A percentile compares a stretch with the other conserved stretches of the same genome.
Conservation (phyloP, 768 basidiomycete species). For the Mycena chlorophos region DNA sequence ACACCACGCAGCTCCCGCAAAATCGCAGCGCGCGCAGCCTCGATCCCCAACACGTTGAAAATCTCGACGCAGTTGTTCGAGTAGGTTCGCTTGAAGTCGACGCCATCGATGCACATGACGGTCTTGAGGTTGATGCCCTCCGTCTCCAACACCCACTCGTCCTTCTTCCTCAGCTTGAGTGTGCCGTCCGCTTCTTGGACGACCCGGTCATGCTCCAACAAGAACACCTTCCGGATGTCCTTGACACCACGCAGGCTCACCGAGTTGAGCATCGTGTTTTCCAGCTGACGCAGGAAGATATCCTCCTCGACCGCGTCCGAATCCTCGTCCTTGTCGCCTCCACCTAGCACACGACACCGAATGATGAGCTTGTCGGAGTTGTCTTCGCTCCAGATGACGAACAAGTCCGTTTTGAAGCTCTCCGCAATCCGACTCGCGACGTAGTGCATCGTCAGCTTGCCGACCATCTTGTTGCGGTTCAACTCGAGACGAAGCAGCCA, state of each 20-base stretch:
- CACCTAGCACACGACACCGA: neutral
- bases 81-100: conserved; percentile 88
- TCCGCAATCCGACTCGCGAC: conserved; percentile 92
- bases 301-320: neutral
- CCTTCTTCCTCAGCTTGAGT: conserved; percentile 59
- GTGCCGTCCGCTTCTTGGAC: conserved; percentile 61
- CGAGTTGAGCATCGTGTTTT: conserved; percentile 57
- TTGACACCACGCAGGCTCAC: conserved; percentile 92
- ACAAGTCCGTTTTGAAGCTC: conserved; percentile 92
- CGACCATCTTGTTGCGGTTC: conserved; percentile 96
- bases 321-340: neutral
- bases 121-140: conserved; percentile 73
- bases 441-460: conserved; percentile 92
- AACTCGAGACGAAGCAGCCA: conserved; percentile 97
- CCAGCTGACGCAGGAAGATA: neutral
- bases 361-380: conserved; percentile 52
- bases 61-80: conserved; percentile 97
- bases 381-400: conserved; percentile 99
- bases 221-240: conserved; percentile 88
- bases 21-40: conserved; percentile 93
- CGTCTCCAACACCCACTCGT: conserved; percentile 96
- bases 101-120: conserved; percentile 92
- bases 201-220: conserved; percentile 83
- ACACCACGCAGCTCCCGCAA: conserved; percentile 91
- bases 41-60: conserved; percentile 91